Evolutionary conservation across 495 filamentous ascomycete species (phyloP).

Genomic region (Penicillium bovifimosum): DNA sequence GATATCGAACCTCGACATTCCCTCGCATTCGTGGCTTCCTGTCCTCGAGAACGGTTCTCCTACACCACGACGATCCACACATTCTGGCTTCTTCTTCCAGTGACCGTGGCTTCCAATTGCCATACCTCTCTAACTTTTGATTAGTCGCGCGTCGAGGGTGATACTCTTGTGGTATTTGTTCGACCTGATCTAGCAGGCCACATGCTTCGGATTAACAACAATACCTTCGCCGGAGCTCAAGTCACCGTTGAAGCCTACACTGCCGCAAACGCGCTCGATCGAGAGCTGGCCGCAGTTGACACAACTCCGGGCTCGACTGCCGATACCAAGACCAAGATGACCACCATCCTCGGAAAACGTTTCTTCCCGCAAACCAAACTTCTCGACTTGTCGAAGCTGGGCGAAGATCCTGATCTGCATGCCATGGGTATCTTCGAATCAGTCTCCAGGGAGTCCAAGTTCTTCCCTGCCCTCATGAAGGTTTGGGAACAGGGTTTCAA

Average conservation of each 20-base stretch:
- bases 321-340: constrained; percentile 42
- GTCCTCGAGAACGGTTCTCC: constrained; percentile 52
- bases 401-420: constrained; percentile 58
- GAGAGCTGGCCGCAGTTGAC: constrained; percentile 20
- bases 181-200: constrained; percentile 55
- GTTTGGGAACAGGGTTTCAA: constrained; percentile 69
- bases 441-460: constrained; percentile 68
- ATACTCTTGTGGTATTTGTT: constrained; percentile 61
- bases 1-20: constrained; percentile 46
- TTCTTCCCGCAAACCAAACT: constrained; percentile 67
- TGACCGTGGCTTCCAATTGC: constrained; percentile 48
- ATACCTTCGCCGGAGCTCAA: constrained; percentile 56
- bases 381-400: constrained; percentile 72
- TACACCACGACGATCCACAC: constrained; percentile 53
- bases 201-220: constrained; percentile 58
- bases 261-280: constrained; percentile 17
- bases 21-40: constrained; percentile 50
- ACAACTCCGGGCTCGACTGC: constrained; percentile 33
- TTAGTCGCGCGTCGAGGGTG: constrained; percentile 67
- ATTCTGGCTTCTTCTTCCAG: constrained; percentile 35
- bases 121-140: constrained; percentile 63
- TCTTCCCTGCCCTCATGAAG: constrained; percentile 84
- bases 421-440: constrained; percentile 71
- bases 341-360: constrained; percentile 61
- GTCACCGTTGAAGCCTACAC: constrained; percentile 48